Conservation (phyloP, 306 rosid species). For the Vigna radiata region DNA sequence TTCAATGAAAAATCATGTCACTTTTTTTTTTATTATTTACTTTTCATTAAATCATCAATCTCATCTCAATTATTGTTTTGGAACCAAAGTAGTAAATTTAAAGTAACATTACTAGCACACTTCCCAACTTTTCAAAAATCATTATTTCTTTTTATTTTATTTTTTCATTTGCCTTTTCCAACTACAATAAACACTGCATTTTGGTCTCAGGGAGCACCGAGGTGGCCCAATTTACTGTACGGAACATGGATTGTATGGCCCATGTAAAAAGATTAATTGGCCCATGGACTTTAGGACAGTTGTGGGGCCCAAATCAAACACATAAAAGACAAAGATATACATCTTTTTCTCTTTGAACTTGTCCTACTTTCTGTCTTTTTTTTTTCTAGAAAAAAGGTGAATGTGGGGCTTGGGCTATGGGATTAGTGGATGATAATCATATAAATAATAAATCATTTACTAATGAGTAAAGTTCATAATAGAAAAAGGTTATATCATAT, state of each 20-base stretch:
- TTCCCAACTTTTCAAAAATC: too few relatives aligned
- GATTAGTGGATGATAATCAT: slow-evolving; percentile 22
- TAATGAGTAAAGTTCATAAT: slow-evolving; percentile 12
- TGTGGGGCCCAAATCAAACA: slow-evolving; percentile 54
- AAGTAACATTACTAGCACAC: neutral
- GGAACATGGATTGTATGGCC: slow-evolving; percentile 47
- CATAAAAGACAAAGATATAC: slow-evolving; percentile 50
- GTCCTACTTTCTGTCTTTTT: neutral
- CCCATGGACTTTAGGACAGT: slow-evolving; percentile 48
- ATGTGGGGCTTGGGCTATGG: neutral
- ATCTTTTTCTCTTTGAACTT: slow-evolving; percentile 16
- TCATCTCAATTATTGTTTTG: slow-evolving; percentile 39
- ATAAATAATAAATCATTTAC: slow-evolving; percentile 24
- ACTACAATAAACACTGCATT: neutral
- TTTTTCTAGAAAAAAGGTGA: neutral
- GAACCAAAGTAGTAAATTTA: slow-evolving; percentile 5
- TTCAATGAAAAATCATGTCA: slow-evolving; percentile 55
- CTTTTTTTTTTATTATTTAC: slow-evolving; percentile 6
- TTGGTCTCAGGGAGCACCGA: neutral
- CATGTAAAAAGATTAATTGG: slow-evolving; percentile 39
- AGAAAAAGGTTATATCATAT: neutral
- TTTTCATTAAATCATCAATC: slow-evolving; percentile 32
- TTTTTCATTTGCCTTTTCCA: neutral
- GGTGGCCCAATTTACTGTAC: slow-evolving; percentile 47
- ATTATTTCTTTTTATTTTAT: neutral